These are phyloP conservation scores for Candolleomyces eurysporus DNA, from an alignment of 768 basidiomycete genomes.

Conservation along the genomic window DNA sequence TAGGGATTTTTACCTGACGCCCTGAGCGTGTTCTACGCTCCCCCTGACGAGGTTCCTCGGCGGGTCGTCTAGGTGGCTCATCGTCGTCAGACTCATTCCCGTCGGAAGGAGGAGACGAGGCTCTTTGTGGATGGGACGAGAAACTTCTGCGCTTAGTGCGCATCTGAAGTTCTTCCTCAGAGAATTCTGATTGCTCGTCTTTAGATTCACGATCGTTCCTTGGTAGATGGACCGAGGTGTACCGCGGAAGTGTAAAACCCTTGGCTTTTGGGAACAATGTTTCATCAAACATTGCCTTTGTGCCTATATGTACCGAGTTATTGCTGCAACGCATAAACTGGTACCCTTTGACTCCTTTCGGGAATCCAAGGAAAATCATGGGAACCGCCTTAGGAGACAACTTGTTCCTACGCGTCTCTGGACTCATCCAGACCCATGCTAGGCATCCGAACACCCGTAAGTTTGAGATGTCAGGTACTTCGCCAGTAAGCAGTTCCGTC, in stretches of 20 bases:
- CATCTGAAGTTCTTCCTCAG: too few relatives aligned
- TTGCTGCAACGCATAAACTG: background rate
- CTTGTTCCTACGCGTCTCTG: conserved; percentile 17
- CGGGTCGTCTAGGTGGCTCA: too few relatives aligned
- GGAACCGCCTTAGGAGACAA: conserved; percentile 17
- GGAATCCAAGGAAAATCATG: conserved; percentile 19
- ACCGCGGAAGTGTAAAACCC: too few relatives aligned
- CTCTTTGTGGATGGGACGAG: too few relatives aligned
- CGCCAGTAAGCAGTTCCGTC: conserved; percentile 17
- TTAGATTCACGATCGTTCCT: too few relatives aligned
- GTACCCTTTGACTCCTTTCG: background rate
- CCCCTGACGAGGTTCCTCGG: background rate
- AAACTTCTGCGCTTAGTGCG: too few relatives aligned
- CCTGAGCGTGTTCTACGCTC: background rate
- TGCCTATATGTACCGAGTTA: background rate
- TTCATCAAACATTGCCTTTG: conserved; percentile 1
- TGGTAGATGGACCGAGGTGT: too few relatives aligned
- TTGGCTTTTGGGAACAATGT: background rate
- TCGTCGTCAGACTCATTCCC: too few relatives aligned
- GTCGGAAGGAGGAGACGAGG: too few relatives aligned
- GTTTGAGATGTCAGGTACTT: conserved; percentile 22
- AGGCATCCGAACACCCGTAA: conserved; percentile 24
- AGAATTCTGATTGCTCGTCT: too few relatives aligned
- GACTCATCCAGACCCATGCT: conserved; percentile 16
- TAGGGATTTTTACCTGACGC: background rate